Conservation (phyloP, 805 yeast species). For the Jamesozyma hellenica region DNA sequence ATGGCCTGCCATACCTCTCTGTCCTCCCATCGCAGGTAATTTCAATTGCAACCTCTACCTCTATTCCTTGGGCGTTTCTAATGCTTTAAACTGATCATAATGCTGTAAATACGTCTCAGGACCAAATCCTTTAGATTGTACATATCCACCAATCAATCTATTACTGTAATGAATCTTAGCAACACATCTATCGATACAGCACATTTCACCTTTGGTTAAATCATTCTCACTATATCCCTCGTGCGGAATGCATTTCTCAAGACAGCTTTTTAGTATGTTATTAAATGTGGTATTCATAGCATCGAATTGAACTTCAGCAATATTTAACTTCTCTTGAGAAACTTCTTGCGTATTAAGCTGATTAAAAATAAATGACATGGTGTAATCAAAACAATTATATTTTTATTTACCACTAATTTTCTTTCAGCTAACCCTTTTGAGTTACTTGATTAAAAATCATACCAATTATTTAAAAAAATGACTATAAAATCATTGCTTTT, state of each 20-base stretch:
- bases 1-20: no score
- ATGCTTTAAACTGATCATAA: constrained; percentile 5
- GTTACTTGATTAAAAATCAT: no score
- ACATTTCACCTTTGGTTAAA: constrained; percentile 70
- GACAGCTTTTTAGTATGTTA: constrained; percentile 51
- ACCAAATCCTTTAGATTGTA: constrained; percentile 35
- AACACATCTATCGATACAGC: constrained; percentile 81
- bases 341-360: constrained; percentile 39
- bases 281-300: constrained; percentile 52
- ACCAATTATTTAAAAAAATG: no score
- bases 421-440: no score
- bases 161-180: constrained; percentile 72
- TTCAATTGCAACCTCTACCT: no score
- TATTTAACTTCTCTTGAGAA: constrained; percentile 47
- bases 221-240: constrained; percentile 80
- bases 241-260: constrained; percentile 64
- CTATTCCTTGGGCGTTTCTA: background rate
- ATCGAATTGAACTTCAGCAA: constrained; percentile 59
- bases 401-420: no score
- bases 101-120: constrained; percentile 38
- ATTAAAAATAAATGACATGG: constrained; percentile 55
- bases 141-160: constrained; percentile 45
- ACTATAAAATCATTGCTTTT: no score
- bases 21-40: no score
- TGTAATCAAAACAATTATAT: no score